These are phyloP conservation scores for Xylariaceae sp. DNA, from an alignment of 2,329 filamentous ascomycete genomes.

Conservation along the genomic window DNA sequence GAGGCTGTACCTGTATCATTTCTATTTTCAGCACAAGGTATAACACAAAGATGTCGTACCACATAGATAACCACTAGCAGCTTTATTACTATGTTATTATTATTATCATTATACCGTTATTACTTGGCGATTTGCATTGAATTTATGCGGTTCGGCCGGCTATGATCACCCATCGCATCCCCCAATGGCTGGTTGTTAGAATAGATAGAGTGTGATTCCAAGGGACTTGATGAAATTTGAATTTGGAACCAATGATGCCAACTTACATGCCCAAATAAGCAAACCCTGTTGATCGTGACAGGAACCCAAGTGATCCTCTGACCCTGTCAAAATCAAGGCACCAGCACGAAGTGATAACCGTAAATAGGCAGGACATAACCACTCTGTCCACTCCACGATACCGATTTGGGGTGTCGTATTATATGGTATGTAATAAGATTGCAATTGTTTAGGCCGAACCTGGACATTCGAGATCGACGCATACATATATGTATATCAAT, in stretches of 20 bases:
- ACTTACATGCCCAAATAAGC: conserved; percentile 23
- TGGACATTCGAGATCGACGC: conserved; percentile 11
- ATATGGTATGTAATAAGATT: no score
- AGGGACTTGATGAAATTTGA: conserved; percentile 2
- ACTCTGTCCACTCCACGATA: neutral
- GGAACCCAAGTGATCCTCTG: conserved; percentile 18
- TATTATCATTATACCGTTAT: conserved; percentile 1
- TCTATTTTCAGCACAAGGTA: conserved; percentile 26
- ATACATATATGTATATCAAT: conserved; percentile 6
- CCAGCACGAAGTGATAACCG: neutral
- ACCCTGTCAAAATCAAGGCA: conserved; percentile 19
- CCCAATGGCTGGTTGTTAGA: no score
- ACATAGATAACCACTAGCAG: no score
- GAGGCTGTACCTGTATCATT: conserved; percentile 21
- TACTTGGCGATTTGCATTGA: conserved; percentile 1
- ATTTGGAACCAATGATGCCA: neutral
- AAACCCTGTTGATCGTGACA: conserved; percentile 24
- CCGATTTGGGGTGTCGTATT: neutral
- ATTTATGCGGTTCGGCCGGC: conserved; percentile 18
- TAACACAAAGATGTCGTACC: no score
- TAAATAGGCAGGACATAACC: conserved; percentile 2
- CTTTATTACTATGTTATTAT: no score
- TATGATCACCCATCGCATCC: conserved; percentile 6
- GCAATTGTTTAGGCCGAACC: conserved; percentile 12
- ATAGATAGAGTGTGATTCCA: no score